These are phyloP conservation scores for Mycena olivaceomarginata DNA, from an alignment of 768 basidiomycete genomes.

Conservation along the genomic window DNA sequence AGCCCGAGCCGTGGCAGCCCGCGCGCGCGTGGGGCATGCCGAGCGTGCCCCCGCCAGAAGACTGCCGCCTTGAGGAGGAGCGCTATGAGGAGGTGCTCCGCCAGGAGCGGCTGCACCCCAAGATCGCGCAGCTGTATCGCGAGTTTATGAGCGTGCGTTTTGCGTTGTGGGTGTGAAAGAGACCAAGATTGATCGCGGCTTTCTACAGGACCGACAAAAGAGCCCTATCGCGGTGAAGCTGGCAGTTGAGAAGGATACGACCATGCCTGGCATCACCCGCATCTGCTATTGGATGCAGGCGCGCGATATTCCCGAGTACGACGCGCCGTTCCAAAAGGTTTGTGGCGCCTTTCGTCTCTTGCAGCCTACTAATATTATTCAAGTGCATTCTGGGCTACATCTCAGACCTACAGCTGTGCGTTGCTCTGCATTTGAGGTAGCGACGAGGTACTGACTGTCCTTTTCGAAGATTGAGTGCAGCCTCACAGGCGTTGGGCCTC, in stretches of 20 bases:
- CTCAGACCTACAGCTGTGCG: constrained; percentile 88
- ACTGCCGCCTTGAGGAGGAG: constrained; percentile 77
- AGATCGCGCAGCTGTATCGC: constrained; percentile 56
- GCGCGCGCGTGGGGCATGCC: constrained; percentile 83
- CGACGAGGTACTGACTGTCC: constrained; percentile 11
- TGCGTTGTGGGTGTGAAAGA: neutral
- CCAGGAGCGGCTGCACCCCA: constrained; percentile 56
- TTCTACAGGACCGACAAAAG: constrained; percentile 78
- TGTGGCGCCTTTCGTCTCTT: constrained; percentile 51
- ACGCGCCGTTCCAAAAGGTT: constrained; percentile 87
- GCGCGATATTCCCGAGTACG: constrained; percentile 78
- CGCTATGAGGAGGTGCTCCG: constrained; percentile 55
- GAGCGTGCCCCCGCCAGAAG: constrained; percentile 70
- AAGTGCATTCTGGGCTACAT: constrained; percentile 89
- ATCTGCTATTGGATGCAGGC: constrained; percentile 91
- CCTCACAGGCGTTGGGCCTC: constrained; percentile 72
- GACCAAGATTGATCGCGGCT: neutral
- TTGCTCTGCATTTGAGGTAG: constrained; percentile 20
- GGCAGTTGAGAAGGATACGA: constrained; percentile 64
- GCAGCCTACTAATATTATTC: constrained; percentile 57
- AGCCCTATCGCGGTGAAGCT: constrained; percentile 83
- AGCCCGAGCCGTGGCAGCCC: constrained; percentile 86
- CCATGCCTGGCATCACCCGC: constrained; percentile 67
- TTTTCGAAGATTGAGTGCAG: constrained; percentile 71
- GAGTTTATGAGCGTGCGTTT: constrained; percentile 54